phyloP scores from a whole-genome alignment of 495 filamentous ascomycete genomes.

The Cercophora newfieldiana region DNA sequence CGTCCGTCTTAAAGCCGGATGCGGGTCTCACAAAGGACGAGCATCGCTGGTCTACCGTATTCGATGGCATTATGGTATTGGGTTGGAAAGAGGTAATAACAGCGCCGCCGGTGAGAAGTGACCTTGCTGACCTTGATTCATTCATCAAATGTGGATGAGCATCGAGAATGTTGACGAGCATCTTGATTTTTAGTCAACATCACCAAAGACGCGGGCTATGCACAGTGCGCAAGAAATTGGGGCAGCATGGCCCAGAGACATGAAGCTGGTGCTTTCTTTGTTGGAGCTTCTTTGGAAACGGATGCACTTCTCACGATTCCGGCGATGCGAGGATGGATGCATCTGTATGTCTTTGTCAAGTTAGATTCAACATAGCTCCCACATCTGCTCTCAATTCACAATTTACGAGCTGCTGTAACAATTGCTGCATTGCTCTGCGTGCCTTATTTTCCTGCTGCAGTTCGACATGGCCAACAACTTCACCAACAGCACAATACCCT shows the following conservation, averaged over 20 bases:
- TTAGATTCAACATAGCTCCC: background rate
- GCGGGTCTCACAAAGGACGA: background rate
- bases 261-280: background rate
- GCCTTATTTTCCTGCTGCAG: background rate
- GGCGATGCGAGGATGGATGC: background rate
- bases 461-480: background rate
- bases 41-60: no score
- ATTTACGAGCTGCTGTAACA: background rate
- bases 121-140: no score
- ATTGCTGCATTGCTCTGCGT: background rate
- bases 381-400: background rate
- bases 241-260: background rate
- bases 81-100: no score
- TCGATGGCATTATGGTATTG: no score
- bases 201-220: no score
- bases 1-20: background rate
- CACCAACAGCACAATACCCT: background rate
- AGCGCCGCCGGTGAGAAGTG: no score
- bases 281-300: no score
- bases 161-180: no score
- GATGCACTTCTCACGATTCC: background rate
- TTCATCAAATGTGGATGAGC: no score
- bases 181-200: no score
- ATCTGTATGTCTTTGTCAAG: background rate
- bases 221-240: no score